Base-by-base conservation (phyloP, 2,329 filamentous ascomycete genomes). In the Sphaceloma murrayae region DNA sequence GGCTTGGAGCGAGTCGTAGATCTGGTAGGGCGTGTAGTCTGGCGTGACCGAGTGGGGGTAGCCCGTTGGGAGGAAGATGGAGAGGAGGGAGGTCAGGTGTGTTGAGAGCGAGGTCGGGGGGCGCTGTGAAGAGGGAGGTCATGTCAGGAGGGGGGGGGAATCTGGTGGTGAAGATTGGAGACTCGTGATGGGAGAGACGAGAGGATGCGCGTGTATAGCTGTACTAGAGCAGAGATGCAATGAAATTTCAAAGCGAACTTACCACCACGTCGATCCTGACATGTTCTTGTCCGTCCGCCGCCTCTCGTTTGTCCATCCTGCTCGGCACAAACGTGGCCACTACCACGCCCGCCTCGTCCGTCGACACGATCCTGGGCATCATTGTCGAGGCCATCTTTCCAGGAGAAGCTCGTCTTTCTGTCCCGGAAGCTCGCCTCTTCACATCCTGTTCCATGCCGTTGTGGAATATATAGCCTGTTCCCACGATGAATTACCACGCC, bases 41-140 rank as follows among this genome's bases (percentile, higher is more conserved):
- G 76, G 68, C 1, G 82, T 89, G 21, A 95, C 88, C 38, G 81
- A 91, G 52, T 87, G 76, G 1, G 87, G 88, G 61, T 82, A 95
- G n/a, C 87, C 87, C 1, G 83, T 79, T 0, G 88, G 88, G 1
- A 94, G 71, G 58, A 94, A 94, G 19, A 88, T 75, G 52, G 85
- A 79, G 31, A 87, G 59, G 2, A 76, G 50, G 47, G 5, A 50
- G 39, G 11, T 36, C 26, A 14, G 53, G 52, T 17, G 39, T 43
- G 42, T 45, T 34, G 26, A 34, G 16, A 17, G 14, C 19, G 30
- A 27, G 29, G 38, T 21, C 43, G 40, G 10, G 14, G 34, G 21
- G 3, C 13, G 19, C n/a, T 9, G 19, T 14, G 5, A 16, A 13
- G 5, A 27, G 21, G 5, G 3, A 24, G 34, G 13, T 19, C 3